A percentile compares a stretch with the other conserved stretches of the same genome.
phyloP scores from a whole-genome alignment of 768 basidiomycete genomes.

The Lactarius pseudohatsudake region DNA sequence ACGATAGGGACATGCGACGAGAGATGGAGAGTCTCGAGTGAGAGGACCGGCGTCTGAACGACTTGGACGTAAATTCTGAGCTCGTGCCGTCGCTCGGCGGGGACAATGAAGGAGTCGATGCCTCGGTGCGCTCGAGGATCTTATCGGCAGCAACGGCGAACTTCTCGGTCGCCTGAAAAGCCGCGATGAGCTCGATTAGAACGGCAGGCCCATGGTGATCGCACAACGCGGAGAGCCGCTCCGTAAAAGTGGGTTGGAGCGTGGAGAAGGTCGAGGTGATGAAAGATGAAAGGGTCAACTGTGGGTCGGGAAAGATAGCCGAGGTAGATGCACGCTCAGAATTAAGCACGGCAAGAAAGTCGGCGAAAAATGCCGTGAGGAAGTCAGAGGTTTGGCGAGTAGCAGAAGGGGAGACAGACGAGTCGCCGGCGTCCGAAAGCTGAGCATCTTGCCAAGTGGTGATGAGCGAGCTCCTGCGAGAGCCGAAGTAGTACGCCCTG shows the following conservation, averaged over 20 bases:
- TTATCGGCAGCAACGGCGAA: conserved; percentile 74
- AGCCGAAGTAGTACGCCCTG: conserved; percentile 90
- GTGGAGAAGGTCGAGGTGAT: conserved; percentile 78
- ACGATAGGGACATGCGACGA: conserved; percentile 32
- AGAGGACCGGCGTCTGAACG: conserved; percentile 22
- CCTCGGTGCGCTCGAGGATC: conserved; percentile 64
- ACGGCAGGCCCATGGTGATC: conserved; percentile 61
- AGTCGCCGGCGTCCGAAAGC: conserved; percentile 51
- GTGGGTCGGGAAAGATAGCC: conserved; percentile 86
- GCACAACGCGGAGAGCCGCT: conserved; percentile 72
- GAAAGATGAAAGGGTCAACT: conserved; percentile 71
- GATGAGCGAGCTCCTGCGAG: conserved; percentile 64
- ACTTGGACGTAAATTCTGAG: conserved; percentile 8
- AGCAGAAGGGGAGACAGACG: conserved; percentile 32
- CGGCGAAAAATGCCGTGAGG: conserved; percentile 71
- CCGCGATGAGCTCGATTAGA: conserved; percentile 67
- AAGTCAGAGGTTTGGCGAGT: conserved; percentile 57
- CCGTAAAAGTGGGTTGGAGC: conserved; percentile 77
- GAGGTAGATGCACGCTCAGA: conserved; percentile 73
- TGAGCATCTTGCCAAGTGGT: conserved; percentile 64
- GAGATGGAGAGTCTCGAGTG: conserved; percentile 32
- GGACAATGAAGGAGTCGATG: conserved; percentile 12
- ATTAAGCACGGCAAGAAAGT: conserved; percentile 62
- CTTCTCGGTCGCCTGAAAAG: conserved; percentile 76
- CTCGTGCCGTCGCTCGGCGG: conserved; percentile 30